phyloP scores from a whole-genome alignment of 2,329 filamentous ascomycete genomes.

The Neonectria hederae region DNA sequence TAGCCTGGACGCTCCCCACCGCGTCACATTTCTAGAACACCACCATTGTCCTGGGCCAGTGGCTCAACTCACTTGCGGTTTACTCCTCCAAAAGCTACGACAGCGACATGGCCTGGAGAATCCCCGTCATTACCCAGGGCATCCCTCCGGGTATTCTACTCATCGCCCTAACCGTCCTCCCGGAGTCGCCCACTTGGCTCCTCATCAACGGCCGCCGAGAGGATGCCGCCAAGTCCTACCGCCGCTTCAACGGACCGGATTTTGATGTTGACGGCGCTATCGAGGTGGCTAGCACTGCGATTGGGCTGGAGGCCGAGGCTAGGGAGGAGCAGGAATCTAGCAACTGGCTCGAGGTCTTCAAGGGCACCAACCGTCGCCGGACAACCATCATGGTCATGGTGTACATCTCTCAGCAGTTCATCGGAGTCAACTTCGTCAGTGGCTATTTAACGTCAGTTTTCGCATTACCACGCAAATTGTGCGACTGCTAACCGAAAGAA shows the following conservation, averaged over 20 bases:
- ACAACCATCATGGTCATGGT: slow-evolving; percentile 46
- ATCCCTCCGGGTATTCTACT: slow-evolving; percentile 39
- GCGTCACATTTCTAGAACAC: slow-evolving; percentile 41
- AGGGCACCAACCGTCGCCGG: slow-evolving; percentile 40
- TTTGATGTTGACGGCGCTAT: slow-evolving; percentile 39
- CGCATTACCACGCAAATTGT: accelerated
- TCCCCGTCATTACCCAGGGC: slow-evolving; percentile 45
- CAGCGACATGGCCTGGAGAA: slow-evolving; percentile 42
- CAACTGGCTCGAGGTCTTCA: slow-evolving; percentile 43
- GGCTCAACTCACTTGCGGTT: slow-evolving; percentile 42
- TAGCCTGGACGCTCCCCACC: not conserved
- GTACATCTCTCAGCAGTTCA: slow-evolving; percentile 44
- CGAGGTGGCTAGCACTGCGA: slow-evolving; percentile 32
- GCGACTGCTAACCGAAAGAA: not conserved
- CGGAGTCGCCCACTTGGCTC: slow-evolving; percentile 28
- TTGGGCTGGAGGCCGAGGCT: slow-evolving; percentile 36
- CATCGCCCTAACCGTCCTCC: slow-evolving; percentile 21
- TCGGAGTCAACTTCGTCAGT: slow-evolving; percentile 44
- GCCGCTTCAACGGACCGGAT: slow-evolving; percentile 39
- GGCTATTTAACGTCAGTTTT: slow-evolving; percentile 40
- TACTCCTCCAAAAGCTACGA: slow-evolving; percentile 31
- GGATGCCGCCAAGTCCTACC: slow-evolving; percentile 26
- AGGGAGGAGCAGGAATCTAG: slow-evolving; percentile 33
- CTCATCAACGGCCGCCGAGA: slow-evolving; percentile 25
- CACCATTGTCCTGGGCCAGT: slow-evolving; percentile 46